These are phyloP conservation scores for Candida labiduridarum DNA, from an alignment of 1,139 yeast species.

Conservation along the genomic window DNA sequence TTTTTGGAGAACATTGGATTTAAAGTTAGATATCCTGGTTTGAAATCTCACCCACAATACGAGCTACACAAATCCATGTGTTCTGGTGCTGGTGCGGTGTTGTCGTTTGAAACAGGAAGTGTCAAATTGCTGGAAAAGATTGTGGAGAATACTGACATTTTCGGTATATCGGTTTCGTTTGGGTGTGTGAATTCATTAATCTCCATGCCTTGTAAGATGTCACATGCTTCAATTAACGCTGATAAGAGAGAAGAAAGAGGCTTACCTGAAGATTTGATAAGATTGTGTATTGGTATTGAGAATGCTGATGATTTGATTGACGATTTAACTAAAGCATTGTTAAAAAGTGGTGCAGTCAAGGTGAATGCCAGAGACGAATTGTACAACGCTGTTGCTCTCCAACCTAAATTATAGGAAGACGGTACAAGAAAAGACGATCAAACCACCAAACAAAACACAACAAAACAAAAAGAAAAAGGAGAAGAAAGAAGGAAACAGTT, in stretches of 20 bases:
- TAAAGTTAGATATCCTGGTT: constrained; percentile 83
- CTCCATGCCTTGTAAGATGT: constrained; percentile 92
- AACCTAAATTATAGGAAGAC: constrained; percentile 36
- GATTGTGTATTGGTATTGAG: constrained; percentile 89
- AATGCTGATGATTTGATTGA: constrained; percentile 64
- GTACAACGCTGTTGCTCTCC: constrained; percentile 44
- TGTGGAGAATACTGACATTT: constrained; percentile 74
- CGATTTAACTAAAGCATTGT: constrained; percentile 72
- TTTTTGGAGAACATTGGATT: constrained; percentile 64
- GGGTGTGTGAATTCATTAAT: constrained; percentile 93
- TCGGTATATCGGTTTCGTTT: constrained; percentile 90
- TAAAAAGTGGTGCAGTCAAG: constrained; percentile 63
- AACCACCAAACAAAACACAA: background rate
- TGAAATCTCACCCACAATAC: constrained; percentile 78
- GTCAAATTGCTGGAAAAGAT: constrained; percentile 67
- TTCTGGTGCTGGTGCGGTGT: constrained; percentile 70
- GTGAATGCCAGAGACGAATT: constrained; percentile 46
- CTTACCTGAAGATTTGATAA: constrained; percentile 86
- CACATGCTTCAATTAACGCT: constrained; percentile 94
- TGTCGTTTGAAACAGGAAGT: constrained; percentile 85
- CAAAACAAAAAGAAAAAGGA: background rate
- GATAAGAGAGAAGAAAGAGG: constrained; percentile 84
- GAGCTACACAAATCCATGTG: constrained; percentile 79
- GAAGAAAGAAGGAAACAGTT: too few species aligned
- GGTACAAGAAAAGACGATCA: background rate